phyloP scores from a whole-genome alignment of 2,329 filamentous ascomycete species.

The Scleromitrula shiraiana region DNA sequence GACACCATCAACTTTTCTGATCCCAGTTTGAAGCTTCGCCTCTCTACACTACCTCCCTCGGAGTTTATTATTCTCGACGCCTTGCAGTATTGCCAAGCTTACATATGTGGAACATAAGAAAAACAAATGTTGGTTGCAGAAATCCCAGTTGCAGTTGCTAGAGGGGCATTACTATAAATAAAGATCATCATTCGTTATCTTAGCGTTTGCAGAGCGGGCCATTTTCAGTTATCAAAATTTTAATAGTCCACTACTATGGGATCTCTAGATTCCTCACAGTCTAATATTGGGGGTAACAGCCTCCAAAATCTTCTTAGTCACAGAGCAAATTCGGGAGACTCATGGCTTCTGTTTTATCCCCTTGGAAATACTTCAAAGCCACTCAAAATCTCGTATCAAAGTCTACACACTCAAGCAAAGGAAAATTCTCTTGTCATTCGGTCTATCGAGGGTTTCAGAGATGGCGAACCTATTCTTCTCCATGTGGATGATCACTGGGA shows the following conservation, averaged over 20 bases:
- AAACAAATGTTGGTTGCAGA: not conserved
- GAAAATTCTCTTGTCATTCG: not conserved
- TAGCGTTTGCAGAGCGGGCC: not conserved
- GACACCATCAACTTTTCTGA: conserved; percentile 10
- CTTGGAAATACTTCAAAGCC: not conserved
- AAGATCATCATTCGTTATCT: not conserved
- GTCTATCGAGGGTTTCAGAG: not conserved
- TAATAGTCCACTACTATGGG: not conserved
- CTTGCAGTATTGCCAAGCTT: not conserved
- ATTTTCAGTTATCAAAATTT: not conserved
- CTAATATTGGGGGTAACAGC: not conserved
- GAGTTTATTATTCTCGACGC: not conserved
- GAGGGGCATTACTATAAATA: not conserved
- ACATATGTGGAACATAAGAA: not conserved
- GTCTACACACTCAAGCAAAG: not conserved
- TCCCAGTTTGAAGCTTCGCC: no score
- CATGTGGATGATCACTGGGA: conserved; percentile 33
- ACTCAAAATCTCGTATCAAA: not conserved
- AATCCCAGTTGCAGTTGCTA: not conserved
- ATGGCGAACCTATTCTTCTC: conserved; percentile 14
- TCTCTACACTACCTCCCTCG: not conserved
- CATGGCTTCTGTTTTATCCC: not conserved
- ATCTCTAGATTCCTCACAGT: not conserved
- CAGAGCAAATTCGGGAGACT: not conserved
- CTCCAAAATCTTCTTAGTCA: not conserved